Percentiles rank a stretch among this genome's conserved stretches.
These are phyloP conservation scores for Cercospora sojina DNA, from an alignment of 2,329 filamentous ascomycete genomes.

Conservation along the genomic window DNA sequence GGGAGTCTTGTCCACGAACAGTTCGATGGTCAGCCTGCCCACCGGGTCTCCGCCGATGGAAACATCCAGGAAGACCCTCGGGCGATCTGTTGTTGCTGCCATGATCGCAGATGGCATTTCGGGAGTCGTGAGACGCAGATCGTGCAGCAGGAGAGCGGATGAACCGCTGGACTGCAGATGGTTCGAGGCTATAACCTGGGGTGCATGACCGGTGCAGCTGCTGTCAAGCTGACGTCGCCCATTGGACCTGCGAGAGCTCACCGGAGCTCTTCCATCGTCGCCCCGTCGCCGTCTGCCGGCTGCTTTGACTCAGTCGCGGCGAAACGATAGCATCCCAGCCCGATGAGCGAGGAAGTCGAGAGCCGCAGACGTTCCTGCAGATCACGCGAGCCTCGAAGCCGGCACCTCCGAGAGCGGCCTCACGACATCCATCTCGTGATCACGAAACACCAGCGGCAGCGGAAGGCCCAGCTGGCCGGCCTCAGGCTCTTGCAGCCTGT, in stretches of 20 bases:
- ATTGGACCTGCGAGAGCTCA: neutral
- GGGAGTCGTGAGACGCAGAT: constrained; percentile 1
- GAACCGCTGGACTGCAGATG: neutral
- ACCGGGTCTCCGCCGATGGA: constrained; percentile 43
- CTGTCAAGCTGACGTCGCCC: neutral
- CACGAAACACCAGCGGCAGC: neutral
- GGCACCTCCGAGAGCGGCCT: neutral
- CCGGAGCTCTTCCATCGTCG: neutral
- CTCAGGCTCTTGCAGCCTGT: neutral
- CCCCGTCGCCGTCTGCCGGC: neutral
- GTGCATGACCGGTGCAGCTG: constrained; percentile 2
- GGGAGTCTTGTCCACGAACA: constrained; percentile 48
- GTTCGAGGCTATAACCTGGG: constrained; percentile 2
- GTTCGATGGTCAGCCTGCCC: constrained; percentile 47
- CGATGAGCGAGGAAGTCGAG: neutral
- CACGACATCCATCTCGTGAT: neutral
- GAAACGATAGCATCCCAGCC: neutral
- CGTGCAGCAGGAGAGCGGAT: constrained; percentile 2
- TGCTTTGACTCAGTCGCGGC: neutral
- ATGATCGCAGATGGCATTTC: constrained; percentile 17
- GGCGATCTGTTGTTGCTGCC: constrained; percentile 30
- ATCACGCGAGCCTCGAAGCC: neutral
- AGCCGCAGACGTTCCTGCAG: neutral
- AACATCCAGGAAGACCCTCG: constrained; percentile 46
- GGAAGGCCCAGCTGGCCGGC: neutral